phyloP scores from a whole-genome alignment of 495 filamentous ascomycete genomes.

The Xylaria telfairii region DNA sequence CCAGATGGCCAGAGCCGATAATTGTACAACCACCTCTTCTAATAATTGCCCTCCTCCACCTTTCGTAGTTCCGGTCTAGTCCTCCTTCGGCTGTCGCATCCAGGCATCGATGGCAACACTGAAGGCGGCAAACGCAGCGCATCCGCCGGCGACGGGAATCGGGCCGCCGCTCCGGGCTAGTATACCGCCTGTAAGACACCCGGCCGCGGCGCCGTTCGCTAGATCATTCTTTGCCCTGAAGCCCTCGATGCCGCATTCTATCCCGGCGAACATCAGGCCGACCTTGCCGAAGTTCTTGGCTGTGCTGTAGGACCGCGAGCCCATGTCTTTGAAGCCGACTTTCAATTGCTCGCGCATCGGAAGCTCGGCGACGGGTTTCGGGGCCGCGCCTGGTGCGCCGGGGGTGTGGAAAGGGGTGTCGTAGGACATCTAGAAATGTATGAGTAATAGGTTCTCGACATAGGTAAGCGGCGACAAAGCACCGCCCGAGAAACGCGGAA shows the following conservation, averaged over 20 bases:
- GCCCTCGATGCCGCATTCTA: conserved; percentile 95
- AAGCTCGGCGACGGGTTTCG: conserved; percentile 66
- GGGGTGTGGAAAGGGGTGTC: conserved; percentile 77
- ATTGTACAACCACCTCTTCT: conserved; percentile 5
- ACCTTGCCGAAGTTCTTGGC: conserved; percentile 96
- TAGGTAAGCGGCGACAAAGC: not conserved
- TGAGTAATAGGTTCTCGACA: not conserved
- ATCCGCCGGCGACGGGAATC: conserved; percentile 86
- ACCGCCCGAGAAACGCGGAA: not conserved
- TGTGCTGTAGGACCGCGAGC: conserved; percentile 76
- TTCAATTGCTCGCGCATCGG: conserved; percentile 82
- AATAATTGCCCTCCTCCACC: not conserved
- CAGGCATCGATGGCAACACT: conserved; percentile 93
- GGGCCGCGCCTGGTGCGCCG: conserved; percentile 62
- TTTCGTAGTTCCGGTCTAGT: conserved; percentile 35
- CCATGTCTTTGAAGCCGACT: conserved; percentile 93
- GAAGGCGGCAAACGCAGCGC: conserved; percentile 95
- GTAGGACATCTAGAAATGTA: conserved; percentile 78
- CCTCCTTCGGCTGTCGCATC: conserved; percentile 70
- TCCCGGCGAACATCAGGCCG: conserved; percentile 87
- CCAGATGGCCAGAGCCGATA: not conserved
- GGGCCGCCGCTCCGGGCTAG: conserved; percentile 85
- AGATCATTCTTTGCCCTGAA: conserved; percentile 92
- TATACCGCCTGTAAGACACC: conserved; percentile 89
- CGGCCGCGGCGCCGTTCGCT: conserved; percentile 83